Percentiles rank a stretch among this genome's conserved stretches.
Conservation (phyloP, 2,329 filamentous ascomycete species). For the Apiospora marii region DNA sequence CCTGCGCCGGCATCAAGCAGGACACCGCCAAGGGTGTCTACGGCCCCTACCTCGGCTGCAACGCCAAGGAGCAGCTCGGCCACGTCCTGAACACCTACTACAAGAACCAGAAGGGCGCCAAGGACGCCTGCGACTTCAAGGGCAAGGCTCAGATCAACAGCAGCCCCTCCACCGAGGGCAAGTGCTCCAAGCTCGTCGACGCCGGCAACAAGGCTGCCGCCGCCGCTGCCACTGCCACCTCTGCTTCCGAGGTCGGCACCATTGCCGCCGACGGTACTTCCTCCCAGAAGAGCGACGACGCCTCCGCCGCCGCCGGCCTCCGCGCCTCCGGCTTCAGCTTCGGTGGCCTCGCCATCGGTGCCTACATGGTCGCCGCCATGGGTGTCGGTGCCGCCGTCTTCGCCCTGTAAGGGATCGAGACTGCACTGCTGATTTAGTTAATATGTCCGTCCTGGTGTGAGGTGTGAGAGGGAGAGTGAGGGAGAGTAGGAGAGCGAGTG, state of each 20-base stretch:
- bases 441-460: background rate
- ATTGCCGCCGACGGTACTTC: conserved; percentile 25
- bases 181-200: conserved; percentile 58
- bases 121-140: conserved; percentile 64
- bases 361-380: conserved; percentile 61
- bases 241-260: conserved; percentile 31
- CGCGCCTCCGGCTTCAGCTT: conserved; percentile 51
- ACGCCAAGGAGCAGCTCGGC: conserved; percentile 64
- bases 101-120: conserved; percentile 53
- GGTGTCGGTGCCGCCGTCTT: conserved; percentile 62
- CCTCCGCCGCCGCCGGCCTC: conserved; percentile 47
- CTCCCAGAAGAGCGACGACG: conserved; percentile 38
- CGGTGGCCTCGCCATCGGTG: conserved; percentile 56
- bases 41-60: conserved; percentile 72
- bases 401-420: conserved; percentile 51
- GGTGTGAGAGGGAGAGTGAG: background rate
- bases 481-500: background rate
- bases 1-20: conserved; percentile 64
- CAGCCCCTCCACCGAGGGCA: conserved; percentile 45
- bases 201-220: conserved; percentile 53
- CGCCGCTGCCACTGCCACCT: conserved; percentile 43
- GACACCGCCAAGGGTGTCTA: conserved; percentile 64
- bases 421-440: background rate
- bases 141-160: conserved; percentile 54
- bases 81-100: conserved; percentile 69